Conservation (phyloP, 768 basidiomycete genomes). For the Pleurotus giganteus region DNA sequence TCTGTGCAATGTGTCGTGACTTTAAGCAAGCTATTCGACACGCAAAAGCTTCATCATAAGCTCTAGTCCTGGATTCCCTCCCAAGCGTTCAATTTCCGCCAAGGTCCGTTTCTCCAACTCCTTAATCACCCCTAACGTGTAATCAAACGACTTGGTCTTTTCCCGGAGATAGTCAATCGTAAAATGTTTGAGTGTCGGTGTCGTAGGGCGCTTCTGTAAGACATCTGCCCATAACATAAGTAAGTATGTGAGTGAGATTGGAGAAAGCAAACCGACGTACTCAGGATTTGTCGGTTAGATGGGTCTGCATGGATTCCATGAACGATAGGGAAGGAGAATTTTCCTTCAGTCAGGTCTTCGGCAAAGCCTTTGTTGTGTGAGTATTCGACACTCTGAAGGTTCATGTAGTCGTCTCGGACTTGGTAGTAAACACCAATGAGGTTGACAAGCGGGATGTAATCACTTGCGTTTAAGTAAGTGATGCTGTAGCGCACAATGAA, state of each 20-base stretch:
- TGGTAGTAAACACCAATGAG: constrained; percentile 95
- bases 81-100: constrained; percentile 67
- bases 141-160: constrained; percentile 82
- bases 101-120: constrained; percentile 67
- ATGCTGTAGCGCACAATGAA: neutral
- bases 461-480: constrained; percentile 37
- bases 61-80: constrained; percentile 70
- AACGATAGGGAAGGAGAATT: constrained; percentile 95
- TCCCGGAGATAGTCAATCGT: constrained; percentile 76
- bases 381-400: constrained; percentile 89
- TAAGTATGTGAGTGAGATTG: neutral
- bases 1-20: too few relatives aligned
- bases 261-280: constrained; percentile 46
- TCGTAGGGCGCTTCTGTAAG: constrained; percentile 83
- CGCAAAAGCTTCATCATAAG: constrained; percentile 53
- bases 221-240: constrained; percentile 54
- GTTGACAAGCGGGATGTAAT: constrained; percentile 92
- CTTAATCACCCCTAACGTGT: constrained; percentile 70
- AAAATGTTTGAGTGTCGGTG: constrained; percentile 77
- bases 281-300: constrained; percentile 78
- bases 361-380: constrained; percentile 82
- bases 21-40: too few relatives aligned
- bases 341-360: constrained; percentile 94
- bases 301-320: constrained; percentile 84
- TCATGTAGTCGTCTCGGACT: constrained; percentile 97